Evolutionary conservation across 106 monocot genomes (phyloP), one percentile per base, ranked within the genome.

Genomic region (Ottelia alismoides): DNA sequence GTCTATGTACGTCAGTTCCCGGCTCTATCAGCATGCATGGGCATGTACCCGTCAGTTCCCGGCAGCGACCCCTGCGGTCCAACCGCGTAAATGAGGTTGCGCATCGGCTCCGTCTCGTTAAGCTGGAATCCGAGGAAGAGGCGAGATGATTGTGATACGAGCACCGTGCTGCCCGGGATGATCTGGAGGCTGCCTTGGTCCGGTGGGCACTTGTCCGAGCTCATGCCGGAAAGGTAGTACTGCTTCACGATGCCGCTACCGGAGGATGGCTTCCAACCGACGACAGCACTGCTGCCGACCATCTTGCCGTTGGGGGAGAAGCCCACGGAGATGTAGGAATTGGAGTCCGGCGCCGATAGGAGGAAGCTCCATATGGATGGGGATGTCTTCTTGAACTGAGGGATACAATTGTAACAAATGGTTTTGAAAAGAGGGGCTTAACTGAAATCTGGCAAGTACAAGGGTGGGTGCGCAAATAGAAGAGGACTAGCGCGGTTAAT

Each of bases 121-220:
- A 54, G 54, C 54, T 27, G 54, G 54, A 54, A 27, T 11, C 28
- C 54, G 11, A 53, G 53, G 53, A n/a, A n/a, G n/a, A n/a, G n/a
- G n/a, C n/a, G n/a, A n/a, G n/a, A n/a, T n/a, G n/a, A n/a, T n/a
- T n/a, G n/a, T n/a, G n/a, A n/a, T n/a, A n/a, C n/a, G n/a, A n/a
- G n/a, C n/a, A n/a, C n/a, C n/a, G n/a, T n/a, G n/a, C n/a, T n/a
- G n/a, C n/a, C n/a, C n/a, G n/a, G n/a, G n/a, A n/a, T n/a, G n/a
- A n/a, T n/a, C n/a, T n/a, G n/a, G n/a, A n/a, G n/a, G n/a, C 23
- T 53, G 26, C 53, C 53, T 23, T 53, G 53, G 53, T 53, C 53
- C 53, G 53, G 53, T 1, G 53, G 53, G 27, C 53, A 53, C 53
- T 0, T 12, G 3, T 27, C 24, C 26, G 53, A 26, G 25, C 53